phyloP scores from a whole-genome alignment of 1,284 basidiomycete genomes.

The Anthracocystis setariae region DNA sequence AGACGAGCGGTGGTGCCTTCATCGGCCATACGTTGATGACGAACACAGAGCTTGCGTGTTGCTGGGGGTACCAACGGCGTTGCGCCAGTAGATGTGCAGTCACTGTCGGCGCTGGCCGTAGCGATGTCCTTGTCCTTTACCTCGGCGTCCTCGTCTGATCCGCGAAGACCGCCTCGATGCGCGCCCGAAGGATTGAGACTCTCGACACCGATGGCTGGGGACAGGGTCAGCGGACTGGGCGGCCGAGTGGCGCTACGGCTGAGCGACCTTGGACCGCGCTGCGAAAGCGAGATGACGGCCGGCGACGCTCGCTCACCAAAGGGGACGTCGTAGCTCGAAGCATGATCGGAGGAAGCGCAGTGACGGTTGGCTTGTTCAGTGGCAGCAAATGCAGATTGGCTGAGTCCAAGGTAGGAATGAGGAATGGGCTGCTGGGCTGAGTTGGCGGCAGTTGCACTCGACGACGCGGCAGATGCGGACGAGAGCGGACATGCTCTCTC shows the following conservation, averaged over 20 bases:
- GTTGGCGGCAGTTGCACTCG: background rate
- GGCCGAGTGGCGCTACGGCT: slow-evolving; percentile 31
- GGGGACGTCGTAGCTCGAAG: slow-evolving; percentile 34
- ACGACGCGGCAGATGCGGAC: background rate
- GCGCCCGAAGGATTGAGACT: slow-evolving; percentile 34
- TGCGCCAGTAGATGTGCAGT: slow-evolving; percentile 20
- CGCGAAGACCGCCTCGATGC: slow-evolving; percentile 49
- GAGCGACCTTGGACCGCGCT: slow-evolving; percentile 26
- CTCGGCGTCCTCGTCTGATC: slow-evolving; percentile 44
- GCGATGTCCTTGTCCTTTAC: slow-evolving; percentile 21
- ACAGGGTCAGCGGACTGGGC: slow-evolving; percentile 25
- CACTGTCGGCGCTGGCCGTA: slow-evolving; percentile 13
- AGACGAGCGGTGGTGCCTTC: slow-evolving; percentile 91
- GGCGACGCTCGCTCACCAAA: slow-evolving; percentile 47
- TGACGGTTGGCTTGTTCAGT: slow-evolving; percentile 33
- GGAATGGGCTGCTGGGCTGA: slow-evolving; percentile 15
- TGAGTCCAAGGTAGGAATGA: slow-evolving; percentile 14
- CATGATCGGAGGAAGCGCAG: slow-evolving; percentile 27
- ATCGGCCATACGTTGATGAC: slow-evolving; percentile 97
- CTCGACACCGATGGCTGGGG: slow-evolving; percentile 19
- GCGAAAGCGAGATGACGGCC: slow-evolving; percentile 42
- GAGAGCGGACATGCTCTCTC: background rate
- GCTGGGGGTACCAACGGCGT: slow-evolving; percentile 48
- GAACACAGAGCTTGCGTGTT: slow-evolving; percentile 78
- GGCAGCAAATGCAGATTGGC: slow-evolving; percentile 28